phyloP scores from a whole-genome alignment of 192 early-diverging fungal genomes.

The Coemansia sp. region DNA sequence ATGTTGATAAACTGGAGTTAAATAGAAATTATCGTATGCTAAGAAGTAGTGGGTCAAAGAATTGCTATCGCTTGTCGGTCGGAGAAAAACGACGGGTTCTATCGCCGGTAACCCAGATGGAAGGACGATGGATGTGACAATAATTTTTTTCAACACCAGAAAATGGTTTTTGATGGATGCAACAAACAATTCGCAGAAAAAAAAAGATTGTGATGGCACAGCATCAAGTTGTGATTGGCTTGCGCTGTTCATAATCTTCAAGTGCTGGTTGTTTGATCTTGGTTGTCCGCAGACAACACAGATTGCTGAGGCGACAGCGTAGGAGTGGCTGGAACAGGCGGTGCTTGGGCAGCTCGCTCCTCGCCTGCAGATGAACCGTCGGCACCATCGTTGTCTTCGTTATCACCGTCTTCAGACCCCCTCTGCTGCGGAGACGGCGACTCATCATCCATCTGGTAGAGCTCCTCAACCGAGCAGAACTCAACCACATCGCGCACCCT shows the following conservation, averaged over 20 bases:
- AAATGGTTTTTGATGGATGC: constrained; percentile 4
- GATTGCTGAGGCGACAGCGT: not conserved
- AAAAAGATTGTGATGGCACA: no score
- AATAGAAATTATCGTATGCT: no score
- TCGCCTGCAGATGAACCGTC: not conserved
- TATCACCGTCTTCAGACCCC: not conserved
- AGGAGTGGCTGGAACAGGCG: no score
- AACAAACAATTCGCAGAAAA: not conserved
- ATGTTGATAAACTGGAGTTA: no score
- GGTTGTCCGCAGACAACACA: not conserved
- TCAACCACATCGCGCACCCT: constrained; percentile 23
- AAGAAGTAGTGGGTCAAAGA: no score
- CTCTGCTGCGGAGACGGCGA: not conserved
- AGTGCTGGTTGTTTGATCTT: not conserved
- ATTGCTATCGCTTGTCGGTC: no score
- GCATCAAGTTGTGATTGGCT: not conserved
- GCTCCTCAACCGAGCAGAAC: constrained; percentile 28
- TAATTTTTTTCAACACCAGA: not conserved
- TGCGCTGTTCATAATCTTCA: not conserved
- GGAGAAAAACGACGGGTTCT: no score
- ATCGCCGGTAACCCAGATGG: no score
- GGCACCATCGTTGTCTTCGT: not conserved
- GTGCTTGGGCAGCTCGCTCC: not conserved
- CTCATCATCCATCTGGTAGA: constrained; percentile 31
- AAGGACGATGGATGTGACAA: no score